Base-by-base conservation (phyloP, 257 asterid species). In the Ophiorrhiza pumila region DNA sequence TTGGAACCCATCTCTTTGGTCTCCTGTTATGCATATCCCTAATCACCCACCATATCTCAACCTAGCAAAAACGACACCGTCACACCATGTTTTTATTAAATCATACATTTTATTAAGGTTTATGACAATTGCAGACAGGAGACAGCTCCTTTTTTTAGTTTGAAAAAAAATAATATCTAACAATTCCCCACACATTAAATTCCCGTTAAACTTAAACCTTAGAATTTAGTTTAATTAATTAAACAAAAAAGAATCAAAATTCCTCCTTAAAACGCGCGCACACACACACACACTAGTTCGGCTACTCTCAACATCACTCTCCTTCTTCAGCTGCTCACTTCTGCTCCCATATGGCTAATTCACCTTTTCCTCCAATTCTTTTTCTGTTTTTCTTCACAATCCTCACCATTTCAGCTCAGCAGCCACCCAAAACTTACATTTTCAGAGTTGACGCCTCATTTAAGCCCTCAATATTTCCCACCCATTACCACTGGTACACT, bases 401-500 rank as follows among this genome's bases (percentile, higher is more conserved):
- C 22, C 18, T 45, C 0, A 3, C 82, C 56, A 34, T 77, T 32
- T 76, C 71, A 3, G 67, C 87, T 37, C 80, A 85, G 70, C 88
- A 17, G 25, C 73, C 89, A 57, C 74, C 86, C 5, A 89, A 84
- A 71, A 91, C 97, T 13, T 95, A 92, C 88, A 95, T 95, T 13
- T 42, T 92, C 82, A 77, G 96, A 60, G 89, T 92, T 0, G 92
- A 95, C 77, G 69, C 83, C 39, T 68, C 80, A 53, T 84, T 91
- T 42, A 95, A 95, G 79, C 99, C 99, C 46, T 86, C 98, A 31
- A 83, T 95, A 32, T 95, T 89, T 72, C 96, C 91, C 5, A 83
- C 96, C 60, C 99, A 89, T 71, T 84, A 74, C 90, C 98, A 92
- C 80, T 95, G 99, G 99, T 95, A 95, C 85, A 67, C 94, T 4